Conservation (phyloP, 2,329 filamentous ascomycete species). For the Stemphylium lycopersici region DNA sequence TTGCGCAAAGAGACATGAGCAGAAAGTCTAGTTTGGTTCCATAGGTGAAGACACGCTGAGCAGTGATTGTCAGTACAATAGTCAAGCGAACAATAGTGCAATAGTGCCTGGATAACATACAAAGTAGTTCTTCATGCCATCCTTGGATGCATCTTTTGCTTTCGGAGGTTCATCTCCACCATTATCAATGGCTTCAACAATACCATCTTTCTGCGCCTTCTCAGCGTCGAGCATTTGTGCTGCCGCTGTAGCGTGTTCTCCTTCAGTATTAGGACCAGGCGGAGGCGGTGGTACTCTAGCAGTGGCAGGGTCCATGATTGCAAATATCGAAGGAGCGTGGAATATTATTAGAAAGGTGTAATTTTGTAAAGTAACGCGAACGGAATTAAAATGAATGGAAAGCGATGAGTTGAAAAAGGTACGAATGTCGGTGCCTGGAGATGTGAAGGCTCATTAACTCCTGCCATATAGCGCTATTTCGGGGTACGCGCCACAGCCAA, state of each 20-base stretch:
- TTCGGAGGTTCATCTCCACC: slow-evolving; percentile 2
- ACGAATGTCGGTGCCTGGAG: slow-evolving; percentile 16
- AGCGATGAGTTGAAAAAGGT: no score
- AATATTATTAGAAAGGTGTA: no score
- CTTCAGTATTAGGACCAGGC: slow-evolving; percentile 5
- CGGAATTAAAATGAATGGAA: no score
- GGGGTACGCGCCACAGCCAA: neutral
- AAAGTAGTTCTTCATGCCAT: slow-evolving; percentile 41
- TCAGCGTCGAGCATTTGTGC: slow-evolving; percentile 4
- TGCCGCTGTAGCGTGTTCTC: slow-evolving; percentile 4
- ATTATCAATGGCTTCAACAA: slow-evolving; percentile 11
- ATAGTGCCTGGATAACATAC: slow-evolving; percentile 22
- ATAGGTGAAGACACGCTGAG: slow-evolving; percentile 44
- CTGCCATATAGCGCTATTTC: no score
- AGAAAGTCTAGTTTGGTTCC: slow-evolving; percentile 41
- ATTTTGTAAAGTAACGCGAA: no score
- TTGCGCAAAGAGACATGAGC: slow-evolving; percentile 30
- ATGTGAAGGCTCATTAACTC: neutral
- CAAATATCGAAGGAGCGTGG: neutral
- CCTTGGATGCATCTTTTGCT: slow-evolving; percentile 27
- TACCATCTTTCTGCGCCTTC: neutral
- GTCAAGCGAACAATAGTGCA: neutral
- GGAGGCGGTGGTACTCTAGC: slow-evolving; percentile 4
- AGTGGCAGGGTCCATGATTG: neutral
- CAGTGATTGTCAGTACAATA: slow-evolving; percentile 2